Percentiles rank a stretch among this genome's conserved stretches.
Conservation (phyloP, 139 green algal genomes). For the Marvania coccoides region DNA sequence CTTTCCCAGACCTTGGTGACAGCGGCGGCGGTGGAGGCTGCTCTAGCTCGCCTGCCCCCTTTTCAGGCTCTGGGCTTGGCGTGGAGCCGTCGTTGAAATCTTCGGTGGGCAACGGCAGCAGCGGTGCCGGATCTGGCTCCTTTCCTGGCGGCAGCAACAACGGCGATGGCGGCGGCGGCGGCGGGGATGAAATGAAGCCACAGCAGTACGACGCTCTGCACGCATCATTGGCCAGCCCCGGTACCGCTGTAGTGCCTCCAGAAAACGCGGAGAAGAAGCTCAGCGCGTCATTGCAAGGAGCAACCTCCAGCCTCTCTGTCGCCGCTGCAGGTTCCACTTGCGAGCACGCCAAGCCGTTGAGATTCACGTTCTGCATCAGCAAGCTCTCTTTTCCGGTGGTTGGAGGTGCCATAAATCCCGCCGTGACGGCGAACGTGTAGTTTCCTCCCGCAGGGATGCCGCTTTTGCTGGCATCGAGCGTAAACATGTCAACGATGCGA, state of each 20-base stretch:
- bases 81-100: background rate
- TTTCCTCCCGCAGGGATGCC: conserved; percentile 4
- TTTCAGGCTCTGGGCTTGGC: background rate
- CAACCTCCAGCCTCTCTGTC: background rate
- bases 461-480: background rate
- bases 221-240: conserved; percentile 8
- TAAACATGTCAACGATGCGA: conserved; percentile 18
- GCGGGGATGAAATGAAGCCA: conserved; percentile 5
- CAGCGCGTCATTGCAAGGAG: background rate
- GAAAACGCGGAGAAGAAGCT: conserved; percentile 4
- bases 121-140: too few species aligned
- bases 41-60: background rate
- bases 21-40: background rate
- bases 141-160: too few species aligned
- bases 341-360: conserved; percentile 32
- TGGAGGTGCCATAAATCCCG: background rate
- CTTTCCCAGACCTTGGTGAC: background rate
- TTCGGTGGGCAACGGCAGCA: background rate
- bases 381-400: background rate
- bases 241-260: background rate
- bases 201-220: conserved; percentile 22
- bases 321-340: background rate
- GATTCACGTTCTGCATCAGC: conserved; percentile 5
- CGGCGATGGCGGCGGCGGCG: too few species aligned
- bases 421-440: conserved; percentile 5